Evolutionary conservation across 345 rosid genomes (phyloP).

Genomic region (Garcia nutans): DNA sequence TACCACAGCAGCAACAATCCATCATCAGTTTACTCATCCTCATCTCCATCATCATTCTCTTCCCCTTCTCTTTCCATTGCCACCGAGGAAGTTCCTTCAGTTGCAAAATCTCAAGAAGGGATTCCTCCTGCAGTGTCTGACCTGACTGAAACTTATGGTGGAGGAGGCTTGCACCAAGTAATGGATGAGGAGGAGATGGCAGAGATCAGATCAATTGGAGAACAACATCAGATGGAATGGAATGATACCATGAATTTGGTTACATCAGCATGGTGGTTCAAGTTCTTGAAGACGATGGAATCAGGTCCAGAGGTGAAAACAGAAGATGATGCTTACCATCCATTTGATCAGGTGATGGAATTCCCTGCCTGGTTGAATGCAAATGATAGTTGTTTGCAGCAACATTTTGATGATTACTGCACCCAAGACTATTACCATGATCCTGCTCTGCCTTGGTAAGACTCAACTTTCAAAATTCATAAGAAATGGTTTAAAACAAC

Average conservation of each 20-base stretch:
- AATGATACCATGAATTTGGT: slow-evolving; percentile 65
- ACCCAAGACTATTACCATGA: slow-evolving; percentile 48
- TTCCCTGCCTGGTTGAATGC: slow-evolving; percentile 81
- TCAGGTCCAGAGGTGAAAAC: slow-evolving; percentile 38
- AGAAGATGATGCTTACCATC: slow-evolving; percentile 56
- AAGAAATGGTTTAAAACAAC: not conserved
- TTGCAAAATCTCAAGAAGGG: slow-evolving; percentile 11
- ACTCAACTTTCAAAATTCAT: not conserved
- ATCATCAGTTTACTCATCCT: slow-evolving; percentile 39
- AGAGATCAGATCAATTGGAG: slow-evolving; percentile 75
- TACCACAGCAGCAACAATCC: slow-evolving; percentile 38
- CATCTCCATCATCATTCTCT: slow-evolving; percentile 59
- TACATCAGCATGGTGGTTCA: slow-evolving; percentile 79
- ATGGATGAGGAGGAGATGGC: slow-evolving; percentile 68
- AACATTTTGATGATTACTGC: slow-evolving; percentile 51
- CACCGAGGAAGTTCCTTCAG: slow-evolving; percentile 17
- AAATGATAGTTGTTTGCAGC: slow-evolving; percentile 62
- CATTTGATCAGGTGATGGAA: slow-evolving; percentile 72
- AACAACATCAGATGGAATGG: slow-evolving; percentile 80
- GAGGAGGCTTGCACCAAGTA: slow-evolving; percentile 53
- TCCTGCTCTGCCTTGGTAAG: slow-evolving; percentile 82
- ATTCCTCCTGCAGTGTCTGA: slow-evolving; percentile 26
- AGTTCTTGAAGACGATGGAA: slow-evolving; percentile 62
- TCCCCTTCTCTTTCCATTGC: slow-evolving; percentile 35
- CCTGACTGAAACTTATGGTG: slow-evolving; percentile 38